Base-by-base conservation (phyloP, 163 green algal genomes). In the Chlorella variabilis region DNA sequence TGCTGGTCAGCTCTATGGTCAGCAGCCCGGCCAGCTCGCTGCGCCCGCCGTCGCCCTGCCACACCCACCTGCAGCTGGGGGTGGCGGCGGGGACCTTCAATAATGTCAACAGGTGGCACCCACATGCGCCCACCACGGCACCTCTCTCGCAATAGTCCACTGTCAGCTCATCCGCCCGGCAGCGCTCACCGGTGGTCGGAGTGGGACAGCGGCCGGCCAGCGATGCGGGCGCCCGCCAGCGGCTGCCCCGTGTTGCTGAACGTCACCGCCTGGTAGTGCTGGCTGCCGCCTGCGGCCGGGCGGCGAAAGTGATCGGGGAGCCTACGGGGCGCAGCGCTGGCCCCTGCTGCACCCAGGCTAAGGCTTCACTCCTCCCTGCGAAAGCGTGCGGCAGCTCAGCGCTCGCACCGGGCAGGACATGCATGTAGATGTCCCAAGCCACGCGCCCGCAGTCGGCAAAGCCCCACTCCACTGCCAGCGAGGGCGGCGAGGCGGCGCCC, bases 191-290 rank as follows among this genome's bases (percentile, higher is more conserved):
- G 65, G 65, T 73, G 56, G 29, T 54, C 38, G 2, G 36, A 38
- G n/a, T 54, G 41, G 18, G 23, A 18, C 74, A 85, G 49, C 34
- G 36, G 7, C 65, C 81, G 58, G 25, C 42, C 70, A 56, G 80
- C 76, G 62, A 78, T 56, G 42, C 45, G 59, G 13, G 62, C 74
- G 6, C 11, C 34, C 13, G 21, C 29, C n/a, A 85, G 11, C 2
- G 71, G 27, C 70, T 77, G 56, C 3, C 11, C 25, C 11, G 21
- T 39, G 49, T 81, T 85, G 48, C 56, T 34, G 4, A 80, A 51
- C 25, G 66, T 75, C 36, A 81, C 3, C 1, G 41, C n/a, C 71
- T 76, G 63, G n/a, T 75, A 71, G 49, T 81, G 69, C 5, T 54
- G 20, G 41, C 59, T 75, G 36, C 63, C 59, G 20, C 68, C 70